Evolutionary conservation across 306 rosid genomes (phyloP), one percentile per base, ranked within the genome.

Genomic region (Quercus rubra): DNA sequence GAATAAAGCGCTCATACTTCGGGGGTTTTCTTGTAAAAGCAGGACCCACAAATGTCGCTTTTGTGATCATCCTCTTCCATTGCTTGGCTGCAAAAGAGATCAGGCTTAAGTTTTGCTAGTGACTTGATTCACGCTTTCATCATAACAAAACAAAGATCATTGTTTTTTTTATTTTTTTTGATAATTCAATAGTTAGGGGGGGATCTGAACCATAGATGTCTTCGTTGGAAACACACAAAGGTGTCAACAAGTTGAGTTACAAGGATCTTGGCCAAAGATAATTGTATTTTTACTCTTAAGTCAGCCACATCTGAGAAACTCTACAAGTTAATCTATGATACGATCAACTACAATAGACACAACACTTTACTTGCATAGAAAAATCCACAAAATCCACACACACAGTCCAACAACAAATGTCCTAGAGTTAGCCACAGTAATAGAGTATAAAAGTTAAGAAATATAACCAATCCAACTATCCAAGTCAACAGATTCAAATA

Each of bases 1-100:
- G 92, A 70, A 94, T 92, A 66, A 92, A 92, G 0, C 97, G 89
- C 85, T 94, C 97, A 1, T 94, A 94, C 83, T 94, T 94, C 6
- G 99, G 95, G 75, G 97, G 97, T 74, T 94, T 94, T 88, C 99
- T 87, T 5, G 97, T 92, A 81, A 94, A 94, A 76, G 91, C 86
- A 75, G 97, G 87, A 55, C 99, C 97, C 23, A 94, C 97, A 83
- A 94, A 94, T 61, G 95, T 94, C 59, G 99, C 97, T 85, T 94
- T 94, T 28, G 97, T 92, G 75, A 92, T 85, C 98, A 94, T 94
- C 85, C 98, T 89, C 90, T 94, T 94, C 97, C 97, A 94, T 77
- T 94, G 97, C 82, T 94, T 94, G 46, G 95, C 97, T 94, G 81
- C n/a, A 86, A 81, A 77, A 78, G 71, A 43, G 38, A 31, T 52